Conservation (phyloP, 371 early-diverging fungal species). For the Syncephalastrum racemosum region DNA sequence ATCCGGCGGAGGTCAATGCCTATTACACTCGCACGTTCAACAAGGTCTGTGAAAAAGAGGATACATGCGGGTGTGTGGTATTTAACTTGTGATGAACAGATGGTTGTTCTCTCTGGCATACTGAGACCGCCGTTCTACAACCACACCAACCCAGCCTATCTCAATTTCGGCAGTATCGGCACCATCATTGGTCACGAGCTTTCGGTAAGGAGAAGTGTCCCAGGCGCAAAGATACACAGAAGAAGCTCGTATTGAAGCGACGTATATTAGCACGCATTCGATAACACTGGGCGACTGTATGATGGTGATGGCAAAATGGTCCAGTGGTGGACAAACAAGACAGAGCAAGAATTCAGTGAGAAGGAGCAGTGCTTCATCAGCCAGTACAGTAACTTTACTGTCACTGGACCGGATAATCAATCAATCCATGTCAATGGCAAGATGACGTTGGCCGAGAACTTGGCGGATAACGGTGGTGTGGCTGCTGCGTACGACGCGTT, state of each 20-base stretch:
- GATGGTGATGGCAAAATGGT: slow-evolving; percentile 40
- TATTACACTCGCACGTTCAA: slow-evolving; percentile 54
- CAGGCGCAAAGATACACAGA: neutral
- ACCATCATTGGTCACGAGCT: slow-evolving; percentile 64
- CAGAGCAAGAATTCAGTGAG: slow-evolving; percentile 48
- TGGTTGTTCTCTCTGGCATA: slow-evolving; percentile 65
- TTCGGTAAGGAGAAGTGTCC: slow-evolving; percentile 33
- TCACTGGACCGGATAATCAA: slow-evolving; percentile 25
- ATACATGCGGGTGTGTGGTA: too few relatives aligned
- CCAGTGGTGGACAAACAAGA: slow-evolving; percentile 70
- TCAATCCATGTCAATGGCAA: slow-evolving; percentile 49
- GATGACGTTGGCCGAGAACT: slow-evolving; percentile 67
- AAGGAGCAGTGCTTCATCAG: slow-evolving; percentile 60
- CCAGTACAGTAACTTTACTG: slow-evolving; percentile 58
- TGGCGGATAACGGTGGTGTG: slow-evolving; percentile 79
- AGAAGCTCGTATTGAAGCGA: neutral
- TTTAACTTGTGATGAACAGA: slow-evolving; percentile 17
- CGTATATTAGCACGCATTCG: slow-evolving; percentile 43
- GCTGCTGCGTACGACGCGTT: slow-evolving; percentile 33
- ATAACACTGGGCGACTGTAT: slow-evolving; percentile 54
- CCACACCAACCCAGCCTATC: slow-evolving; percentile 41
- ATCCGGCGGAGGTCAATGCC: slow-evolving; percentile 64
- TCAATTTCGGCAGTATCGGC: slow-evolving; percentile 65
- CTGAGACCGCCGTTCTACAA: slow-evolving; percentile 50
- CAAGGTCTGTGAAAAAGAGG: slow-evolving; percentile 23